Percentiles rank a stretch among this genome's conserved stretches.
phyloP scores from a whole-genome alignment of 2,329 filamentous ascomycete species.

The Polychaeton citri region DNA sequence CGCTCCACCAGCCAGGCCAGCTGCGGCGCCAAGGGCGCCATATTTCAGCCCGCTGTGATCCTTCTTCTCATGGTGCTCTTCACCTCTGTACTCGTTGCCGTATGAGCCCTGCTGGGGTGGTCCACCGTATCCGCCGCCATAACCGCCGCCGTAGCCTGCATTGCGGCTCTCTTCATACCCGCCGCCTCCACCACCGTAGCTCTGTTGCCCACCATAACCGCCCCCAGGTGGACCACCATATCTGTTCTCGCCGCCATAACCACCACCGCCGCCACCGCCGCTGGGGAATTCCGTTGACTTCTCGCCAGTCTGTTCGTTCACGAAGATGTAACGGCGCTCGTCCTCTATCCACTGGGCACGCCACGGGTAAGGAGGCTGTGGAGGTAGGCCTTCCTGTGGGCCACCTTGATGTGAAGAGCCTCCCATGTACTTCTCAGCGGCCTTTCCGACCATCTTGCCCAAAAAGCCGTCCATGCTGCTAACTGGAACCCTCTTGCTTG shows the following conservation, averaged over 20 bases:
- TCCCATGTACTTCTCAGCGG: not conserved
- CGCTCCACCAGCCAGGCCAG: slow-evolving; percentile 30
- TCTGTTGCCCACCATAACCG: slow-evolving; percentile 6
- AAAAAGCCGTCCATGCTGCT: not conserved
- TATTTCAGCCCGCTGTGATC: slow-evolving; percentile 22
- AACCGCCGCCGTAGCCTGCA: slow-evolving; percentile 1
- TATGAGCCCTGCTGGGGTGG: slow-evolving; percentile 1
- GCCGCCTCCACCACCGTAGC: slow-evolving; percentile 8
- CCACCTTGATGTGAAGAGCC: slow-evolving; percentile 1
- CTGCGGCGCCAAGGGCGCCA: slow-evolving; percentile 26
- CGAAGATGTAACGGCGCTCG: slow-evolving; percentile 29
- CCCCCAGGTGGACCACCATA: slow-evolving; percentile 4
- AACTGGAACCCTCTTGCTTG: not conserved
- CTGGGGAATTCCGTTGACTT: slow-evolving; percentile 26
- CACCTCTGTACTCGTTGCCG: not conserved
- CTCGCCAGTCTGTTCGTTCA: slow-evolving; percentile 35
- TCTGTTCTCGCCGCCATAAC: slow-evolving; percentile 8
- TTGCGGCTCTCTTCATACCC: slow-evolving; percentile 4
- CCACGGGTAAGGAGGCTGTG: slow-evolving; percentile 30
- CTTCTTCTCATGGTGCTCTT: slow-evolving; percentile 14
- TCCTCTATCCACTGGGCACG: slow-evolving; percentile 30
- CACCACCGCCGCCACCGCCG: slow-evolving; percentile 8
- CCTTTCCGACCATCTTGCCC: not conserved
- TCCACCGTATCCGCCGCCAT: slow-evolving; percentile 2
- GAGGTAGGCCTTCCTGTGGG: slow-evolving; percentile 9